A percentile compares a stretch with the other conserved stretches of the same genome.
Conservation (phyloP, 2,329 filamentous ascomycete genomes). For the Colletotrichum incanum region DNA sequence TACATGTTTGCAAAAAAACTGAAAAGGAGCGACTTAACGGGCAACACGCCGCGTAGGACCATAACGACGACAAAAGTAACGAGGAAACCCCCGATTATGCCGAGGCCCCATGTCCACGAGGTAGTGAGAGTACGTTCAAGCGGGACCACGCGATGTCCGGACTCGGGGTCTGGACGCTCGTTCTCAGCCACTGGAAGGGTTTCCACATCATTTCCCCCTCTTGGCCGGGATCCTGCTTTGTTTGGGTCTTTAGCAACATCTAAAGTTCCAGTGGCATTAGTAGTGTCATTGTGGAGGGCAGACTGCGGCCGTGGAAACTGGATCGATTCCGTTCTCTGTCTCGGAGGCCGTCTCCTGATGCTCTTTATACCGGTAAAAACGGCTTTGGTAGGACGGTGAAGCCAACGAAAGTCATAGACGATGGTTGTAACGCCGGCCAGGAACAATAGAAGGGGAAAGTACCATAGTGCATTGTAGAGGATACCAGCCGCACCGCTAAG, state of each 20-base stretch:
- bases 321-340: no score
- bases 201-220: no score
- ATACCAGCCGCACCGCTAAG: slow-evolving; percentile 75
- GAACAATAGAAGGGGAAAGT: slow-evolving; percentile 77
- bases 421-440: slow-evolving; percentile 67
- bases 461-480: slow-evolving; percentile 82
- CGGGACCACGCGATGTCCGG: slow-evolving; percentile 52
- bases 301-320: no score
- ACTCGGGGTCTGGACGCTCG: slow-evolving; percentile 25
- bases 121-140: slow-evolving; percentile 55
- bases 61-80: slow-evolving; percentile 71
- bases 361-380: no score
- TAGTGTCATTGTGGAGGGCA: no score
- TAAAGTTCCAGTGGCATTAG: no score
- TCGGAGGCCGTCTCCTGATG: no score
- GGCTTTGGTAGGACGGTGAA: slow-evolving; percentile 55
- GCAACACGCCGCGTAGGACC: slow-evolving; percentile 61
- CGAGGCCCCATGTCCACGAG: slow-evolving; percentile 61
- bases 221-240: no score
- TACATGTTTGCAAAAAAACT: slow-evolving; percentile 81
- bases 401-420: slow-evolving; percentile 70
- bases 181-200: no score
- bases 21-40: slow-evolving; percentile 63
- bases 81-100: slow-evolving; percentile 66
- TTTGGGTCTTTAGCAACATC: no score